Evolutionary conservation across 169 alveolate genomes (phyloP).

Genomic region (Neospora caninum): DNA sequence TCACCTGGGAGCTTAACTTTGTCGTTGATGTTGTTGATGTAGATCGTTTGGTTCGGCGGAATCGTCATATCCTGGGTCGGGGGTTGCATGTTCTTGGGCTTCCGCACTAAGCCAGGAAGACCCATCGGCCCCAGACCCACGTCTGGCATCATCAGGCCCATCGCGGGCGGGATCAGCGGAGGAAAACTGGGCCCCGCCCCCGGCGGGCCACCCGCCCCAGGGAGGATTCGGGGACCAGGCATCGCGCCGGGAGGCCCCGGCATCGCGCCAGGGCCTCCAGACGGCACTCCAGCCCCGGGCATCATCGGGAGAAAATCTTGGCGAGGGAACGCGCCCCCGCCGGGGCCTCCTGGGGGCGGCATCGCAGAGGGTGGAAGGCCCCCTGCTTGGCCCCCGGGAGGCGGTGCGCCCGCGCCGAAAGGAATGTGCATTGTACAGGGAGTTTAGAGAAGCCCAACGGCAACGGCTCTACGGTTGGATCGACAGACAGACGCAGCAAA

Average conservation of each 20-base stretch:
- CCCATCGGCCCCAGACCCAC: neutral
- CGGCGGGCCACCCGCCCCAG: slow-evolving; percentile 15
- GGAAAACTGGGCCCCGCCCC: slow-evolving; percentile 38
- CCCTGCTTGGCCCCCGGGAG: slow-evolving; percentile 15
- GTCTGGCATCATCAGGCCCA: slow-evolving; percentile 56
- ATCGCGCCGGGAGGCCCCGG: slow-evolving; percentile 5
- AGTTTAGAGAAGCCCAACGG: neutral
- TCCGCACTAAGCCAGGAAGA: slow-evolving; percentile 31
- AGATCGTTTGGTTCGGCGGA: slow-evolving; percentile 57
- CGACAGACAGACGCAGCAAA: neutral
- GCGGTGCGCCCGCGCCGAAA: slow-evolving; percentile 9
- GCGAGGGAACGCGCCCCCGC: neutral
- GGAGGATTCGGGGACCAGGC: slow-evolving; percentile 16
- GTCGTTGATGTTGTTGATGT: slow-evolving; percentile 52
- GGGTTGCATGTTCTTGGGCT: slow-evolving; percentile 49
- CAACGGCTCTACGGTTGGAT: neutral
- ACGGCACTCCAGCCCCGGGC: slow-evolving; percentile 36
- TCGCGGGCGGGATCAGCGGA: slow-evolving; percentile 35
- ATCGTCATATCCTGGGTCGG: slow-evolving; percentile 35
- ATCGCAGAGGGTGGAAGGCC: slow-evolving; percentile 3
- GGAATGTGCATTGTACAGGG: neutral
- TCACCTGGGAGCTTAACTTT: slow-evolving; percentile 50
- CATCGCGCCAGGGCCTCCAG: neutral
- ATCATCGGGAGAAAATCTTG: neutral
- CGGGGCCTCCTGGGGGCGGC: slow-evolving; percentile 25